phyloP scores from a whole-genome alignment of 306 rosid species.

The Calophaca sinica region DNA sequence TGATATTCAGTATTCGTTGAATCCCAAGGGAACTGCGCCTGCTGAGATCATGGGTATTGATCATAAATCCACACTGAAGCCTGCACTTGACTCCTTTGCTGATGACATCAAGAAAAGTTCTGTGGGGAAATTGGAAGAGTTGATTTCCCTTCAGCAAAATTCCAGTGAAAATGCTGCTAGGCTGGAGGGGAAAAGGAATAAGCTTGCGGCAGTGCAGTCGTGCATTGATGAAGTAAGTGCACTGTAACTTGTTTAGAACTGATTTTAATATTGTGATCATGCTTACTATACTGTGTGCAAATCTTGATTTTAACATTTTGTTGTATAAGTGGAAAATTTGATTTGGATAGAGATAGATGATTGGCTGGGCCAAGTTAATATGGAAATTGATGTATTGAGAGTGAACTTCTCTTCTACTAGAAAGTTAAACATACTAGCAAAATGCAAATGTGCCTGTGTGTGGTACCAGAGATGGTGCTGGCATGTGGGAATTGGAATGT shows the following conservation, averaged over 20 bases:
- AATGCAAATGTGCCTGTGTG: background rate
- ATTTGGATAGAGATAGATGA: slow-evolving; percentile 14
- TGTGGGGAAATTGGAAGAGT: slow-evolving; percentile 71
- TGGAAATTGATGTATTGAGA: background rate
- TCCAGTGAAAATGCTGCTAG: slow-evolving; percentile 61
- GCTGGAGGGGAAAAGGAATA: slow-evolving; percentile 69
- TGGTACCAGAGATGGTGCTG: background rate
- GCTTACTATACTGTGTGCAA: background rate
- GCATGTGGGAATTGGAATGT: slow-evolving; percentile 12
- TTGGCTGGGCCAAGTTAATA: background rate
- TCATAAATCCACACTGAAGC: slow-evolving; percentile 67
- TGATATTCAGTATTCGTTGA: slow-evolving; percentile 69
- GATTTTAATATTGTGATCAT: background rate
- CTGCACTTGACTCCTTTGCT: slow-evolving; percentile 61
- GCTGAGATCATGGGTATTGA: slow-evolving; percentile 86
- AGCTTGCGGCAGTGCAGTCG: slow-evolving; percentile 56
- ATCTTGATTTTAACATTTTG: slow-evolving; percentile 1
- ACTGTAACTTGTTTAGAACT: background rate
- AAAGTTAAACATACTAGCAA: slow-evolving; percentile 3
- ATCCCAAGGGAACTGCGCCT: slow-evolving; percentile 75
- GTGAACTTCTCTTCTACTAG: background rate
- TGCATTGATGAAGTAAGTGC: slow-evolving; percentile 68
- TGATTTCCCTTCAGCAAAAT: slow-evolving; percentile 64
- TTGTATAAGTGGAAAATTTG: background rate
- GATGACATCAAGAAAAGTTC: slow-evolving; percentile 71